Percentiles rank a stretch among this genome's conserved stretches.
Evolutionary conservation across 768 basidiomycete genomes (phyloP).

Genomic region (Russula ochroleuca): DNA sequence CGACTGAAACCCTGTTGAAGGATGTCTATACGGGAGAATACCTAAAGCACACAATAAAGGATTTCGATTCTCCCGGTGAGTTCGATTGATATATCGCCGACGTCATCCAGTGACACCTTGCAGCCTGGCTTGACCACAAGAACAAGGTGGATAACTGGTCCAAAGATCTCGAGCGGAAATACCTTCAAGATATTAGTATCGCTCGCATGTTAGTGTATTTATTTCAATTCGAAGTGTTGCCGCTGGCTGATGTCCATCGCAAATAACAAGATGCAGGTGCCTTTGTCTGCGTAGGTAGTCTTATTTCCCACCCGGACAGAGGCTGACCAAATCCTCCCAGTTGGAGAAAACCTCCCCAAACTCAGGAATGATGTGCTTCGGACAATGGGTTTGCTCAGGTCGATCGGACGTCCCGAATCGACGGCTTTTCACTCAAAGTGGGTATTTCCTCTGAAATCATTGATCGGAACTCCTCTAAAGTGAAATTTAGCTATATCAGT

Average conservation of each 20-base stretch:
- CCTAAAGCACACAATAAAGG: not conserved
- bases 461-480: not conserved
- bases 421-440: constrained; percentile 7
- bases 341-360: constrained; percentile 11
- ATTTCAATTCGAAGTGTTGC: not conserved
- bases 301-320: not conserved
- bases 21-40: constrained; percentile 20
- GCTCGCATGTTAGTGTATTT: constrained; percentile 11
- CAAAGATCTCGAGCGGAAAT: not conserved
- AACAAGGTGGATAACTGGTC: not conserved
- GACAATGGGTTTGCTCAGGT: not conserved
- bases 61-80: not conserved
- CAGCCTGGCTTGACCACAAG: not conserved
- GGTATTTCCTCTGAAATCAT: not conserved
- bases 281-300: constrained; percentile 16
- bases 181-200: constrained; percentile 13
- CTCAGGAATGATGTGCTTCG: constrained; percentile 4
- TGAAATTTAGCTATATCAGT: constrained; percentile 2
- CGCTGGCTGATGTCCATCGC: not conserved
- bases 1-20: constrained; percentile 3
- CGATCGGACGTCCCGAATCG: not conserved
- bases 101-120: not conserved
- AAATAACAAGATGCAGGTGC: constrained; percentile 15
- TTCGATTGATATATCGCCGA: not conserved
- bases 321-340: not conserved